A percentile compares a stretch with the other conserved stretches of the same genome.
Evolutionary conservation across 1,139 yeast species (phyloP).

Genomic region (Nakaseomyces kungkrabaensis): DNA sequence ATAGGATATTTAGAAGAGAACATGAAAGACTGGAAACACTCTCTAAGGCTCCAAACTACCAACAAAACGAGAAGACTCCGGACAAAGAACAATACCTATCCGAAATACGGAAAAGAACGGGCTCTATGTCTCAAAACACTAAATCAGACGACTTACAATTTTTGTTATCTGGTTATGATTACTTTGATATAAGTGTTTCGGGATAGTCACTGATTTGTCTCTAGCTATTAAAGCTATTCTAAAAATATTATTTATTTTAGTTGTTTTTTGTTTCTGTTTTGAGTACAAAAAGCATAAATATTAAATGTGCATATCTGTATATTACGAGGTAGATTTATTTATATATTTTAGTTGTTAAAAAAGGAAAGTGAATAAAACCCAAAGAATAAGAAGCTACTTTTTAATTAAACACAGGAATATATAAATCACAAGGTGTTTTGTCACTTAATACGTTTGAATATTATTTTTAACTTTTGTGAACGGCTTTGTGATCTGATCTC

Average conservation of each 20-base stretch:
- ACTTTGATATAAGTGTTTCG: conserved; percentile 27
- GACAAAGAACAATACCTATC: background rate
- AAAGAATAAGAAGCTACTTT: background rate
- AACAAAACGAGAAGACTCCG: background rate
- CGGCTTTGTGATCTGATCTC: background rate
- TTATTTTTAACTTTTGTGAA: background rate
- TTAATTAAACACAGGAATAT: too few species aligned
- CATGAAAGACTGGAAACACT: conserved; percentile 4
- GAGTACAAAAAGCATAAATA: too few species aligned
- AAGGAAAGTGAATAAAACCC: too few species aligned
- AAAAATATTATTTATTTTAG: too few species aligned
- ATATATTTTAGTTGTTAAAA: too few species aligned
- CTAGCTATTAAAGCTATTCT: too few species aligned
- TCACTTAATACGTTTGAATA: too few species aligned
- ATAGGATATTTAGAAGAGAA: conserved; percentile 19
- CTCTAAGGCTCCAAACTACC: conserved; percentile 7
- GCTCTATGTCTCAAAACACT: conserved; percentile 1
- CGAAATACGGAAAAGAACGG: background rate
- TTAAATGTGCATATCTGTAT: too few species aligned
- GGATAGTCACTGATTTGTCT: conserved; percentile 7
- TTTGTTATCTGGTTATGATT: conserved; percentile 26
- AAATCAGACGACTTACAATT: conserved; percentile 23
- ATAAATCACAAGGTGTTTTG: too few species aligned
- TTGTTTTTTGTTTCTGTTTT: too few species aligned
- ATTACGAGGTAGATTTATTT: too few species aligned